Percentiles rank a stretch among this genome's conserved stretches.
Evolutionary conservation across 306 rosid genomes (phyloP).

Genomic region (Prunus salicina): DNA sequence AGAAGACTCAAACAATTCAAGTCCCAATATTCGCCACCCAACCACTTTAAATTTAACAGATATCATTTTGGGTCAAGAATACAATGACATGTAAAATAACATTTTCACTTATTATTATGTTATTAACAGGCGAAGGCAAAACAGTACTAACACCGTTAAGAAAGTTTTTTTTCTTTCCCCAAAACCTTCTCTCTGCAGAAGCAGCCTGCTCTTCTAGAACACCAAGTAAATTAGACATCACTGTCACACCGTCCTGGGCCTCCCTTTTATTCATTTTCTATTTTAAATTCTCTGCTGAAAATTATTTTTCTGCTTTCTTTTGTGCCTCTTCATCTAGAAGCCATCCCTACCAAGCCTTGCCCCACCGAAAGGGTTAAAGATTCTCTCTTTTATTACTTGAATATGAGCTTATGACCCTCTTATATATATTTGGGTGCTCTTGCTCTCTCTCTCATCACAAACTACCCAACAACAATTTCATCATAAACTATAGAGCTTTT

Average conservation of each 20-base stretch:
- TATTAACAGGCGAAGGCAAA: no score
- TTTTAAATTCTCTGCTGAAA: no score
- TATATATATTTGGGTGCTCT: slow-evolving; percentile 18
- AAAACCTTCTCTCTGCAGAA: no score
- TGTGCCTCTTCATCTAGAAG: slow-evolving; percentile 52
- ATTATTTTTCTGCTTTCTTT: neutral
- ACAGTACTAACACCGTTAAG: no score
- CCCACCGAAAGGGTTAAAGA: neutral
- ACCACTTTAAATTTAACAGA: no score
- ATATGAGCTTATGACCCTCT: neutral
- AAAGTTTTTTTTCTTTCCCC: no score
- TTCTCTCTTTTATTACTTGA: neutral
- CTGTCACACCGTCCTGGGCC: neutral
- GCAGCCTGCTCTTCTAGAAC: slow-evolving; percentile 55
- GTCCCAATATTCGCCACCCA: neutral
- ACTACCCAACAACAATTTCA: neutral
- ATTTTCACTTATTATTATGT: no score
- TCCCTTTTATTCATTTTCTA: neutral
- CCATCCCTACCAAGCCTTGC: slow-evolving; percentile 20
- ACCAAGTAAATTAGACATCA: neutral
- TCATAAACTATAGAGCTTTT: no score
- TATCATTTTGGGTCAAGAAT: no score
- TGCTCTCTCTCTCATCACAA: neutral
- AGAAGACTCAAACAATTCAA: slow-evolving; percentile 7
- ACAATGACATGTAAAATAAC: no score